Conservation (phyloP, 225 moss, liverwort and hornwort species). For the Neckera pumila region DNA sequence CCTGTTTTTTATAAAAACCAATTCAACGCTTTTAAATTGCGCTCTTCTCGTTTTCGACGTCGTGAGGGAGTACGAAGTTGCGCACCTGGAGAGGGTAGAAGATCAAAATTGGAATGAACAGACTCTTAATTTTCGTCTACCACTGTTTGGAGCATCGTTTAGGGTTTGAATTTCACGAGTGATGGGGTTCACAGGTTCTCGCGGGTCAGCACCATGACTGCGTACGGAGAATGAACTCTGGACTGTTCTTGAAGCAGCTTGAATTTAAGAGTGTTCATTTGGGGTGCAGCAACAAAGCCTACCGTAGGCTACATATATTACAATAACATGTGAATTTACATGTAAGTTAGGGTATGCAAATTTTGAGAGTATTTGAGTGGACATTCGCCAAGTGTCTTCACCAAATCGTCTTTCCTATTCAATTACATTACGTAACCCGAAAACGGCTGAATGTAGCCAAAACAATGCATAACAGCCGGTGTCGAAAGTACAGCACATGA, state of each 20-base stretch:
- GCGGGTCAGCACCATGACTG: neutral
- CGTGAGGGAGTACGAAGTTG: neutral
- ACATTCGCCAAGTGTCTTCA: no score
- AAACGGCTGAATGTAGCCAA: no score
- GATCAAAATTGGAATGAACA: neutral
- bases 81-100: neutral
- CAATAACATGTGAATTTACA: neutral
- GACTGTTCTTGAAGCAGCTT: neutral
- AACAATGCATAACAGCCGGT: no score
- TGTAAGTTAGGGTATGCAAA: no score
- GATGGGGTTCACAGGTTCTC: neutral
- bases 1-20: neutral
- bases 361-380: no score
- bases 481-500: no score
- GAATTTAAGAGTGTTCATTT: neutral
- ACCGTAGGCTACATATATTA: neutral
- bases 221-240: neutral
- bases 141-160: neutral
- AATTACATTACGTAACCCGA: no score
- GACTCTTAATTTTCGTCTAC: neutral
- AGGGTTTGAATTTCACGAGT: neutral
- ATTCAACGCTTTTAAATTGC: neutral
- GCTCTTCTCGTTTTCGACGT: neutral
- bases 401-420: no score
- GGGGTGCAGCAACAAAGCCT: neutral